Conservation (phyloP, 2,329 filamentous ascomycete genomes). For the Lasiodiplodia sp. region DNA sequence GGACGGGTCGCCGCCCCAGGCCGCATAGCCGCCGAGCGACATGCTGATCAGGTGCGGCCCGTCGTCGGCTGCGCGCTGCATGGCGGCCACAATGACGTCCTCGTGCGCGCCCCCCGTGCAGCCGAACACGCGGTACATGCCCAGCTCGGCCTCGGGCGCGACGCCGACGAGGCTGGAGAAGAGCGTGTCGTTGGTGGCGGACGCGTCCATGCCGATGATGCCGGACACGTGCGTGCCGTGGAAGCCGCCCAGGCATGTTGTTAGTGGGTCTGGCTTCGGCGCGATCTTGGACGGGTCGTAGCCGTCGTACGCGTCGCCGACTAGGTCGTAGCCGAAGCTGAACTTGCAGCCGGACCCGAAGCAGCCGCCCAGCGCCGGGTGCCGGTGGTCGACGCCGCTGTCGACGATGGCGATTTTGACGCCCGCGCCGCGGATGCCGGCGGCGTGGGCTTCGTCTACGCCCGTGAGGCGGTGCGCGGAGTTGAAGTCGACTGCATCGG, state of each 20-base stretch:
- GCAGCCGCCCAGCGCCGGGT: constrained; percentile 70
- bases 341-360: constrained; percentile 69
- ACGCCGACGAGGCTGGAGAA: constrained; percentile 35
- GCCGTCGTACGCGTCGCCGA: constrained; percentile 58
- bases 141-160: constrained; percentile 60
- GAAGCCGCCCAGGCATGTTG: constrained; percentile 56
- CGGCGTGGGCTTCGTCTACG: constrained; percentile 47
- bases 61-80: constrained; percentile 66
- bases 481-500: background rate
- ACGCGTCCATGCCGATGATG: constrained; percentile 4
- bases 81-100: constrained; percentile 67
- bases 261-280: constrained; percentile 59
- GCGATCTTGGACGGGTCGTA: constrained; percentile 43
- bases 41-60: constrained; percentile 47
- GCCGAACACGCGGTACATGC: constrained; percentile 66
- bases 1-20: constrained; percentile 38
- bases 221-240: constrained; percentile 54
- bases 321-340: constrained; percentile 64
- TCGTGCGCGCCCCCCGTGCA: constrained; percentile 58
- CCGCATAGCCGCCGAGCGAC: constrained; percentile 39
- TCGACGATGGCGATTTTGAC: constrained; percentile 55
- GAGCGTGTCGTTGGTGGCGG: background rate
- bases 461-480: constrained; percentile 44
- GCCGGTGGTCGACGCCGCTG: constrained; percentile 64
- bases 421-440: constrained; percentile 56